Base-by-base conservation (phyloP, 768 basidiomycete species). In the Nidula microcarpa region DNA sequence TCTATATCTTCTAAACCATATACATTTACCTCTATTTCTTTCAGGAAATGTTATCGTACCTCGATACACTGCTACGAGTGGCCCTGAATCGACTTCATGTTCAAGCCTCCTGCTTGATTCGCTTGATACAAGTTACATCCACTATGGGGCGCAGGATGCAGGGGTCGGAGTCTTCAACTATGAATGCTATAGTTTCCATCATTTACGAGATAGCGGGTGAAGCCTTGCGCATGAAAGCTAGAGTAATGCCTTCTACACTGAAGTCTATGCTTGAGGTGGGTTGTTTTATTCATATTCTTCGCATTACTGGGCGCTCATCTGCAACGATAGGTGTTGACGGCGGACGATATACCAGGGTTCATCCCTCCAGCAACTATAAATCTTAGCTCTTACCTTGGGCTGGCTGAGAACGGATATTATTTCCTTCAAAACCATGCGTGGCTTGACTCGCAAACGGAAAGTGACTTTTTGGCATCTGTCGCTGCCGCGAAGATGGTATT, bases 11-110 rank as follows among this genome's bases (percentile, higher is more conserved):
- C 47, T 55, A 41, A 33, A 17, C 30, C 50, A 51, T 17, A 33
- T 33, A 23, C 30, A 35, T 49, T 50, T 10, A 46, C 14, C 16
- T 41, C 50, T 53, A 56, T 35, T 44, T 52, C 18, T 11, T 52
- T 32, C 48, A 87, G 88, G 86, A 86, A 37, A 63, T 91, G 46
- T 61, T 89, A 9, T 58, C 70, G 2, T 80, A 77, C 57, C 60
- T 77, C n/a, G 87, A 89, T 55, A 81, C 77, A 3, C 70, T 84
- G n/a, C 67, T 91, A 17, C 75, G 87, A 45, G 74, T 76, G 2
- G 66, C 74, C 11, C 60, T 87, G 48, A 72, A 72, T 36, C 76
- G 85, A 50, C 75, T 82, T 10, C 60, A 65, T 43, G 73, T 87
- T n/a, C 68, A 69, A 7, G 63, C 68, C 4, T 56, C 63, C 23